Evolutionary conservation across 225 moss, liverwort and hornwort species (phyloP), one percentile per base, ranked within the genome.

Genomic region (Polytrichum commune): DNA sequence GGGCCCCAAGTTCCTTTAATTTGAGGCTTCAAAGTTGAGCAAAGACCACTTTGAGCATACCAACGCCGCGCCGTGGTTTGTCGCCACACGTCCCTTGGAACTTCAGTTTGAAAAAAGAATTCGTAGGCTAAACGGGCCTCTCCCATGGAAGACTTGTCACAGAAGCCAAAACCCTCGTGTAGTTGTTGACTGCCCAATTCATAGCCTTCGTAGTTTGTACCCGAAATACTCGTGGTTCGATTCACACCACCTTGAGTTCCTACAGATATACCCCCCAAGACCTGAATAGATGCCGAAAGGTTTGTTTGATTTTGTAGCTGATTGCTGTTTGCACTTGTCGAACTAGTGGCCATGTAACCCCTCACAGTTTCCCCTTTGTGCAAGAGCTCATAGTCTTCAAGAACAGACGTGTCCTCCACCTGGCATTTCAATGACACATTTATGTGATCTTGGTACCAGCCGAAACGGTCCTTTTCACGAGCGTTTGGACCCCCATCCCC

Each of bases 391-490:
- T 62, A 71, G 25, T 9, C 3, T 8, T 46, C 61, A 24, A 62
- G 71, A 23, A 71, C 1, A 6, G 71, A 35, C 1, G 16, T 38
- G 32, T 63, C 62, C 24, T 30, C 32, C n/a, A 22, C 62, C 4
- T 22, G 29, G 62, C 71, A 71, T 38, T 71, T 71, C 33, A 71
- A 71, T 0, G 71, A 71, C 18, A 71, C 62, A 30, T 32, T 4
- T 33, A 71, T 46, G 26, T 71, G 29, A 26, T 71, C 71, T 3
- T 71, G 71, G 38, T 71, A 71, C 71, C 71, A 71, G 4, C 71
- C 71, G 27, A 71, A 71, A 10, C 71, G 71, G 23, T 71, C 71
- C 62, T 71, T 71, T 33, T 71, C 71, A 5, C 38, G 20, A 1
- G 23, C 32, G 13, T 71, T 71, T 63, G 71, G 62, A 5, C 71